Conservation (phyloP, 1,284 basidiomycete genomes). For the Leccinum fallax region DNA sequence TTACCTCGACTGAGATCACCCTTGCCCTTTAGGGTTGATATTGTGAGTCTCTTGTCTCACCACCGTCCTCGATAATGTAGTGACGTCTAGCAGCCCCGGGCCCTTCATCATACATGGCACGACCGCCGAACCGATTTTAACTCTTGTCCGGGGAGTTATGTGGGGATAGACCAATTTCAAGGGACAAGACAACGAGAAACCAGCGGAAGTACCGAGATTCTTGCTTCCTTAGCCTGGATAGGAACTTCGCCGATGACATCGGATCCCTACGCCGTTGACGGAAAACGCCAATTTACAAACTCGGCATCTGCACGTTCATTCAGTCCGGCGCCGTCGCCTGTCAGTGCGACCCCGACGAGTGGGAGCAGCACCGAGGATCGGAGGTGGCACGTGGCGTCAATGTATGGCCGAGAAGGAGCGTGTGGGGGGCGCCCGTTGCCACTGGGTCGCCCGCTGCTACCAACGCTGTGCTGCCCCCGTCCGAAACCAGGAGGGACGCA, state of each 20-base stretch:
- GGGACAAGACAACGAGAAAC: slow-evolving; percentile 10
- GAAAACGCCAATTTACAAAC: neutral
- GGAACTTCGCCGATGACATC: slow-evolving; percentile 14
- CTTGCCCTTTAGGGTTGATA: slow-evolving; percentile 31
- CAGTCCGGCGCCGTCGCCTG: no score
- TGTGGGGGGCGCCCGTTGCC: no score
- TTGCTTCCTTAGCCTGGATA: slow-evolving; percentile 36
- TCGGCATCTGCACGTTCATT: neutral
- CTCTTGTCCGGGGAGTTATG: neutral
- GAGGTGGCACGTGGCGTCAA: no score
- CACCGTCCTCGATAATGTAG: neutral
- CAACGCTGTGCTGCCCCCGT: no score
- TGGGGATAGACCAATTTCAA: neutral
- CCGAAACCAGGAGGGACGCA: no score
- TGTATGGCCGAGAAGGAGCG: no score
- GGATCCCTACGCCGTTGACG: neutral
- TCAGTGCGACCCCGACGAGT: no score
- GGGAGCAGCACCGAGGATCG: no score
- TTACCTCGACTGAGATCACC: slow-evolving; percentile 29
- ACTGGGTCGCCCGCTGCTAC: no score
- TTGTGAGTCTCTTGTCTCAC: slow-evolving; percentile 21
- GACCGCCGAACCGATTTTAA: slow-evolving; percentile 28
- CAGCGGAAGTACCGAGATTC: slow-evolving; percentile 26
- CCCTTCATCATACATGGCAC: slow-evolving; percentile 34
- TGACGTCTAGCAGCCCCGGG: slow-evolving; percentile 30